Percentiles rank a stretch among this genome's conserved stretches.
Conservation (phyloP, 2,329 filamentous ascomycete genomes). For the Aureobasidium sp. region DNA sequence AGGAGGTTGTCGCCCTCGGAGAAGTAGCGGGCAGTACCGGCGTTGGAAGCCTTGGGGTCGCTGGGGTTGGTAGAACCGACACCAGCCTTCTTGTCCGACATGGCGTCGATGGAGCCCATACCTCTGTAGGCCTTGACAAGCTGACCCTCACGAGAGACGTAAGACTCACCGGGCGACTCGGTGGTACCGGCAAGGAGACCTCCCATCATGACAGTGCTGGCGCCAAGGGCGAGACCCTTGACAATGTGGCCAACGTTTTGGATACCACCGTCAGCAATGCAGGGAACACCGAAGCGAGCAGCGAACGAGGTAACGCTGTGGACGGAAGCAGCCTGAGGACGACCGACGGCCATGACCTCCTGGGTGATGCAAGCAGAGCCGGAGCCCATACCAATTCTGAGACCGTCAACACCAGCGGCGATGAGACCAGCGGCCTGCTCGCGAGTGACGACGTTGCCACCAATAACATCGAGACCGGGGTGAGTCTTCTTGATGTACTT, state of each 20-base stretch:
- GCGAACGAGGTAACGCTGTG: conserved; percentile 86
- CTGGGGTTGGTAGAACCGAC: conserved; percentile 46
- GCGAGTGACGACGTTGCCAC: conserved; percentile 94
- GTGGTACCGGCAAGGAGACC: conserved; percentile 94
- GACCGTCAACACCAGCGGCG: conserved; percentile 85
- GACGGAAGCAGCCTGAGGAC: conserved; percentile 89
- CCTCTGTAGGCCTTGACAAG: conserved; percentile 98
- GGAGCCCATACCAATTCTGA: conserved; percentile 98
- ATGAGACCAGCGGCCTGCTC: conserved; percentile 92
- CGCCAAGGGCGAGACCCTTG: conserved; percentile 91
- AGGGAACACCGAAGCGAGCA: conserved; percentile 87
- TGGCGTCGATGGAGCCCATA: conserved; percentile 97
- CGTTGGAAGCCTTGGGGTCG: conserved; percentile 67
- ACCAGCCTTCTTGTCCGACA: conserved; percentile 98
- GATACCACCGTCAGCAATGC: conserved; percentile 94
- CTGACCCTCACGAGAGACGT: conserved; percentile 92
- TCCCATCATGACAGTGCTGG: conserved; percentile 98
- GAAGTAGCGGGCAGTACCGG: conserved; percentile 95
- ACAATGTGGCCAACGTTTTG: conserved; percentile 99
- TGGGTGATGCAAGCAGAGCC: conserved; percentile 98
- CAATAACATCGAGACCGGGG: conserved; percentile 85
- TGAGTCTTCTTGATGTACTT: conserved; percentile 86
- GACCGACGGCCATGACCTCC: conserved; percentile 98
- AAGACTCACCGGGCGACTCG: conserved; percentile 93
- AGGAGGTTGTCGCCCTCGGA: conserved; percentile 91